Evolutionary conservation across 192 early-diverging fungal species (phyloP), one percentile per base, ranked within the genome.

Genomic region (Entomortierella lignicola): DNA sequence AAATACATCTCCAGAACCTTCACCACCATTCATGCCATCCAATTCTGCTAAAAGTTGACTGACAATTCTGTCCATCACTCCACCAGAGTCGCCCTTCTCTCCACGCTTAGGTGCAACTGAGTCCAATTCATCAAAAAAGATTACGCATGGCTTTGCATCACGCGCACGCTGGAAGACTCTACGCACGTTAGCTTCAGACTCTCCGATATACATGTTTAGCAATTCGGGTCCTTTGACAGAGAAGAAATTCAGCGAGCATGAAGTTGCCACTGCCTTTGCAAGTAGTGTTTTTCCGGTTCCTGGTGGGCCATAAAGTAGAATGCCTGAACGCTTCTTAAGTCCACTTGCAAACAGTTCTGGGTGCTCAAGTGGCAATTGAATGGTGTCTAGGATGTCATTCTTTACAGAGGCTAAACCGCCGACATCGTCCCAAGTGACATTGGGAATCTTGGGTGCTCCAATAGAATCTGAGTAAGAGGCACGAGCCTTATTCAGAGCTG

Each of bases 11-110:
- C 87, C 85, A 7, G 84, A 71, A 3, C 87, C 89, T 10, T 81
- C 77, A 23, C 81, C 83, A 54, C 88, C 85, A 31, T 91, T 87
- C 91, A 98, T 95, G 20, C 95, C 96, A 72, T 99, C 98, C 68
- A 99, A 85, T 67, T 99, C 98, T 1, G 97, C 97, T 8, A 99
- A 79, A 39, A 99, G 75, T 83, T 99, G 98, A 69, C 89, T 92
- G 29, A 99, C 97, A 79, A 99, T 99, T 64, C 98, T 92, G 79
- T 99, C 98, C 98, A 99, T 99, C 27, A 99, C 98, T 44, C 98
- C 98, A 18, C 98, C 98, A 20, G 94, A 95, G 63, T 99, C 97
- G 17, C 98, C 98, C 80, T 98, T 97, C 64, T 97, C 94, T 20
- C 98, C 98, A 64, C 98, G 89, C 85, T 98, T 97, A 6, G 97